Base-by-base conservation (phyloP, 2,329 filamentous ascomycete species). In the Calonectria ilicicola region DNA sequence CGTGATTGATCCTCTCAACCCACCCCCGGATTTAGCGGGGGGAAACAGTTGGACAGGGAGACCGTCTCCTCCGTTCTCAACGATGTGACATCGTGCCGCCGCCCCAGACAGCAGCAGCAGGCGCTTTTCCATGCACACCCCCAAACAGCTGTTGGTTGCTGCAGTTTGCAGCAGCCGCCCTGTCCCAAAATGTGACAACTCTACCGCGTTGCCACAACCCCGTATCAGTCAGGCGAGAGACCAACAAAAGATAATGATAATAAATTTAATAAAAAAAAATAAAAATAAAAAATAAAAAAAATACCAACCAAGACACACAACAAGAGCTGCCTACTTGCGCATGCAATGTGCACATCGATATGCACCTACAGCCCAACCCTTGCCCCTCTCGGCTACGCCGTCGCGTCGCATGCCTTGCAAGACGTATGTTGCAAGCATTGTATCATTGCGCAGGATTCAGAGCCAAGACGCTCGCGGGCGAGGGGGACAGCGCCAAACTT, bases 321-420 rank as follows among this genome's bases (percentile, higher is more conserved):
- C 29, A 35, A 35, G 32, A 35, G 32, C 32, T 49, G 29, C 29
- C 29, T 32, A 32, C 29, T 32, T 32, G 47, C 15, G 26, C 47
- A 51, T 51, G 47, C 47, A 51, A 51, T 27, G 32, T 35, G 32
- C 32, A 35, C 32, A 35, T 35, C 32, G 32, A 35, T 14, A 35
- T 35, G 32, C 32, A 35, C 46, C 46, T 27, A 29, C 47, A 23
- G 32, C 23, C 67, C 29, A 53, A 44, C 44, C 38, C 42, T 40
- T 42, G 26, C 53, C 56, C 21, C 19, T 21, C 23, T 66, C 38
- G 46, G 64, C 64, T 67, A 56, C 58, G 69, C 69, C 69, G 69
- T 53, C 15, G 21, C 47, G 44, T 35, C 47, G 69, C 64, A 67
- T 70, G 40, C 40, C 69, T 56, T 17, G 46, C 58, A 40, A 53